Evolutionary conservation across 2,329 filamentous ascomycete genomes (phyloP), one percentile per base, ranked within the genome.

Genomic region (Diplodia scrobiculata): DNA sequence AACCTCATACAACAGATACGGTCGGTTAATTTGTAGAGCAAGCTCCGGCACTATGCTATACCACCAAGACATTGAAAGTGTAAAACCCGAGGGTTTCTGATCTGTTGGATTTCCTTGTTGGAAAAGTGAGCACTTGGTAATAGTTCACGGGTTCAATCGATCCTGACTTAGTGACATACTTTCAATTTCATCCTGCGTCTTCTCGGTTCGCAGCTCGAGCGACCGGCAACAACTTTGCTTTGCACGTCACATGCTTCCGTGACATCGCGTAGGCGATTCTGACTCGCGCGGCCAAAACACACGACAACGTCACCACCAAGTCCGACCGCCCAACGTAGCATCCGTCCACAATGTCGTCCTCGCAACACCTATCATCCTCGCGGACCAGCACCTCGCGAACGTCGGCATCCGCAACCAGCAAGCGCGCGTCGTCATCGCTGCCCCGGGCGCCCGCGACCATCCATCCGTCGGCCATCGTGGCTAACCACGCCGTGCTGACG

Each of bases 401-500:
- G 3, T 48, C 55, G 10, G 38, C 55, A 14, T 75, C 74, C 1
- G 70, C 72, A 5, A 72, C 71, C 36, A 72, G 73, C 51, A 78
- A 76, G 69, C 76, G 76, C 51, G 70, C 73, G 25, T 76, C 75
- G 60, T 75, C 79, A 69, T 63, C 72, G 32, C 70, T 67, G 66
- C 76, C 73, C 27, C 78, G 75, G 67, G 79, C 80, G 27, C 78
- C 71, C 62, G 77, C 53, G 2, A 36, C 73, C 68, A 75, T 84
- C 69, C 79, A 84, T 73, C 77, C 80, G 36, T 74, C 76, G 3
- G 81, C 80, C 63, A 77, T 83, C 60, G 77, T 84, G 62, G 79
- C 80, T 5, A 79, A 81, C 50, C 81, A 82, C 70, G 81, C 79
- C 2, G 74, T 79, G 41, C 72, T 83, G 19, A 86, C 78, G n/a